Conservation (phyloP, 495 filamentous ascomycete species). For the Aspergillus steynii region DNA sequence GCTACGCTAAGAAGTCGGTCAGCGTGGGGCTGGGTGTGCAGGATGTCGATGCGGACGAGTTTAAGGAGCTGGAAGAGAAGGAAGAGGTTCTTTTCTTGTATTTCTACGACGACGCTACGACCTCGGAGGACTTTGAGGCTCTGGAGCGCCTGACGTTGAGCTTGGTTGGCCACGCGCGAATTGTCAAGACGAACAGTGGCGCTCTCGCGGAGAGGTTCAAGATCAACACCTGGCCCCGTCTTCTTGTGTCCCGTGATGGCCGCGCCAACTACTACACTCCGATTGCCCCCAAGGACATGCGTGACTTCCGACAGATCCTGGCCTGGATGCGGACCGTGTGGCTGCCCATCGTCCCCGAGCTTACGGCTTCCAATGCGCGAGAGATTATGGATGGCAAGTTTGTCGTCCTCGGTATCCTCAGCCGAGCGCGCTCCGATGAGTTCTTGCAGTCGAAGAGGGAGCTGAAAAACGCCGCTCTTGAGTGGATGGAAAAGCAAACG, state of each 20-base stretch:
- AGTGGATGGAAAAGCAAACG: constrained; percentile 97
- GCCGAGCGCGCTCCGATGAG: constrained; percentile 73
- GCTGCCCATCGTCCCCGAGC: constrained; percentile 96
- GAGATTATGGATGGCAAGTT: constrained; percentile 94
- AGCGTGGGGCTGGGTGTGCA: constrained; percentile 73
- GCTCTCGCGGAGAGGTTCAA: constrained; percentile 78
- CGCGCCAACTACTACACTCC: constrained; percentile 84
- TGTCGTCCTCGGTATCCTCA: constrained; percentile 88
- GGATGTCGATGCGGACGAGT: constrained; percentile 72
- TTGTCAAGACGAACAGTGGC: constrained; percentile 83
- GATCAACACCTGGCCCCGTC: constrained; percentile 90
- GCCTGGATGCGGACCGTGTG: constrained; percentile 95
- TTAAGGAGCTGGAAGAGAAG: constrained; percentile 85
- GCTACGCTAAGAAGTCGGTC: constrained; percentile 82
- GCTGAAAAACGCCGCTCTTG: constrained; percentile 90
- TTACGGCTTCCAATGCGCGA: constrained; percentile 84
- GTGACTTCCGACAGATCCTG: constrained; percentile 77
- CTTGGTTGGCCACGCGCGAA: constrained; percentile 84
- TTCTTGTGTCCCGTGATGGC: constrained; percentile 87
- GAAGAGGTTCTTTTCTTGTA: constrained; percentile 96
- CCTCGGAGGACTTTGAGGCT: constrained; percentile 84
- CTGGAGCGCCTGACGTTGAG: constrained; percentile 82
- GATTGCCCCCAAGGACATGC: constrained; percentile 83
- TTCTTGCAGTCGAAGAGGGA: constrained; percentile 79
- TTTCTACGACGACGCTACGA: constrained; percentile 94